These are phyloP conservation scores for Linnemannia zychae DNA, from an alignment of 192 early-diverging fungal species.

Conservation along the genomic window DNA sequence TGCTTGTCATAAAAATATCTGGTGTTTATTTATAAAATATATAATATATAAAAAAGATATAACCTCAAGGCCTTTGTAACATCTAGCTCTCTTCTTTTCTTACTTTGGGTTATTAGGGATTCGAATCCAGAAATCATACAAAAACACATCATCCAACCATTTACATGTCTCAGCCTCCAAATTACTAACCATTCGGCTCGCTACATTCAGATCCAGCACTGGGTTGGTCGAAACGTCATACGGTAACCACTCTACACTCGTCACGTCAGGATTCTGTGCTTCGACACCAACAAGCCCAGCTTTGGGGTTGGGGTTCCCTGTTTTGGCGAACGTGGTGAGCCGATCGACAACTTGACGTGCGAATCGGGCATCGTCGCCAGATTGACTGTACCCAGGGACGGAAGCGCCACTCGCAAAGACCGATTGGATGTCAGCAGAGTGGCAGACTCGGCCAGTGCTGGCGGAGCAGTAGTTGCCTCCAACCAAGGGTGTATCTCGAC, in stretches of 20 bases:
- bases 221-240: constrained; percentile 23
- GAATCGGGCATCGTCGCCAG: constrained; percentile 55
- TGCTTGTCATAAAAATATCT: no score
- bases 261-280: constrained; percentile 27
- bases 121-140: background rate
- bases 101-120: background rate
- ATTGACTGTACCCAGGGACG: constrained; percentile 21
- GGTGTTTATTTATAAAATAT: no score
- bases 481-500: constrained; percentile 27
- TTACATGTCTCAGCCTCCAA: background rate
- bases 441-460: constrained; percentile 40
- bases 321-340: constrained; percentile 55
- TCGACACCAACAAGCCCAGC: constrained; percentile 25
- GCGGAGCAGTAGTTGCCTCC: constrained; percentile 31
- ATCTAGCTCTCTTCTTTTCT: no score
- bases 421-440: constrained; percentile 40
- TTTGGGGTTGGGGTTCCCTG: constrained; percentile 54
- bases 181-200: background rate
- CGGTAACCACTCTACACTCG: constrained; percentile 22
- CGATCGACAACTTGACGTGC: constrained; percentile 52
- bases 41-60: no score
- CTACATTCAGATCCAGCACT: constrained; percentile 8
- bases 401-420: constrained; percentile 39
- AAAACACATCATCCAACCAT: background rate
- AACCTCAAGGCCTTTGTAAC: no score